These are phyloP conservation scores for Bipolaris victoriae DNA, from an alignment of 2,329 filamentous ascomycete genomes.

Conservation along the genomic window DNA sequence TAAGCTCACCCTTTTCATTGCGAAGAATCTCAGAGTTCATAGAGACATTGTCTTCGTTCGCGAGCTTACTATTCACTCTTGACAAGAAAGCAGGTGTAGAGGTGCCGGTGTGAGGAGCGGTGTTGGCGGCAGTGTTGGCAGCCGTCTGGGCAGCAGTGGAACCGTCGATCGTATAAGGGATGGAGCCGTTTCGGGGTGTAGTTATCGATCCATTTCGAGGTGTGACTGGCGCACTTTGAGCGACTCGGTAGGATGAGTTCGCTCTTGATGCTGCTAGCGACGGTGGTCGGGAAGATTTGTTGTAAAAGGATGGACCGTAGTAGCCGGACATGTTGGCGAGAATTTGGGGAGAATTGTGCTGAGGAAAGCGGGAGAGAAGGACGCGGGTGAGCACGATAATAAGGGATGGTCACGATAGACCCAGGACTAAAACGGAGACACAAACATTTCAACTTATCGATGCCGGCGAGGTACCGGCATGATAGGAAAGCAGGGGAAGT, in stretches of 20 bases:
- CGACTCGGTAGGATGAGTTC: constrained; percentile 19
- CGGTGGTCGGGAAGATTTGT: constrained; percentile 16
- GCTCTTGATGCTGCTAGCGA: constrained; percentile 24
- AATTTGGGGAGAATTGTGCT: neutral
- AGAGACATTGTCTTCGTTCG: constrained; percentile 9
- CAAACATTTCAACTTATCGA: constrained; percentile 3
- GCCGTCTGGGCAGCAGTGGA: constrained; percentile 19
- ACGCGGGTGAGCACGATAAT: neutral
- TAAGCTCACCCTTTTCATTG: constrained; percentile 34
- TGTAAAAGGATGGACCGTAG: constrained; percentile 25
- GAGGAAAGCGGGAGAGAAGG: constrained; percentile 5
- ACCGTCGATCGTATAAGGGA: constrained; percentile 17
- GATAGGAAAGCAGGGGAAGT: constrained; percentile 9
- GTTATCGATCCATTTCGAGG: constrained; percentile 22
- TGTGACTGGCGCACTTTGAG: constrained; percentile 20
- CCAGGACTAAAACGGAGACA: constrained; percentile 4
- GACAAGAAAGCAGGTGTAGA: constrained; percentile 20
- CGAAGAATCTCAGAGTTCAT: constrained; percentile 24
- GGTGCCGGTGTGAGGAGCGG: constrained; percentile 18
- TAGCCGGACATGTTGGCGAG: constrained; percentile 22
- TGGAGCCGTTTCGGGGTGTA: constrained; percentile 21
- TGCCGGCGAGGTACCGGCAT: constrained; percentile 9
- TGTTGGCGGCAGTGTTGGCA: constrained; percentile 22
- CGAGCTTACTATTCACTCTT: constrained; percentile 22
- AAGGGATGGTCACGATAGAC: neutral